Percentiles rank a stretch among this genome's conserved stretches.
These are phyloP conservation scores for Pseudognaphalium luteoalbum DNA, from an alignment of 129 eudicot genomes.

Conservation along the genomic window DNA sequence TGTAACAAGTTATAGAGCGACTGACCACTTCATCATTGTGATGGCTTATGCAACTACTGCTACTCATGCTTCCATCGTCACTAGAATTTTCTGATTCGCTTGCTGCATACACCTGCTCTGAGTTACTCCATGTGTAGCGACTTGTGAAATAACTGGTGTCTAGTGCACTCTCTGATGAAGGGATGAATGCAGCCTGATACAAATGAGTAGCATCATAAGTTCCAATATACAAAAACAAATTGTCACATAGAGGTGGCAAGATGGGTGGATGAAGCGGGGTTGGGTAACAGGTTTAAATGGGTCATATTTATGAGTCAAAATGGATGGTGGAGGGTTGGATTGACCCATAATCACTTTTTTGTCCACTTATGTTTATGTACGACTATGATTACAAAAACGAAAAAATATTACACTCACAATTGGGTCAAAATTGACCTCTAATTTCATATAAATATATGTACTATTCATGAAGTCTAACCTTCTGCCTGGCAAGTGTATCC, in stretches of 20 bases:
- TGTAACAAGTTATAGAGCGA: slow-evolving; percentile 9
- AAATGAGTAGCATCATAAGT: slow-evolving; percentile 24
- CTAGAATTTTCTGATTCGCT: slow-evolving; percentile 86
- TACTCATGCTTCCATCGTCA: slow-evolving; percentile 79
- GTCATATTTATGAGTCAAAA: not conserved
- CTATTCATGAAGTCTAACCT: slow-evolving; percentile 37
- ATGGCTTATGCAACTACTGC: slow-evolving; percentile 75
- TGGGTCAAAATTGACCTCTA: not conserved
- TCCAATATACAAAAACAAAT: not conserved
- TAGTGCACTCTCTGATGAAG: slow-evolving; percentile 85
- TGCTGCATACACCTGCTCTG: slow-evolving; percentile 70
- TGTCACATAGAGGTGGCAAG: slow-evolving; percentile 4
- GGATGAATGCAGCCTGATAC: slow-evolving; percentile 92
- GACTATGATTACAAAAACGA: not conserved
- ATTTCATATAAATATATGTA: not conserved
- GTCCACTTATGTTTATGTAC: not conserved
- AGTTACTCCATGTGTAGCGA: slow-evolving; percentile 84
- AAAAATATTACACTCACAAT: not conserved
- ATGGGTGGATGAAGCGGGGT: not conserved
- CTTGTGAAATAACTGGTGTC: slow-evolving; percentile 98
- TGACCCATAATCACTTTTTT: not conserved
- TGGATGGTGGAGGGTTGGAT: not conserved
- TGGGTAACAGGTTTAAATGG: not conserved
- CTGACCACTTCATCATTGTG: slow-evolving; percentile 82
- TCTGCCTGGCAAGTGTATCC: slow-evolving; percentile 98